Evolutionary conservation across 805 yeast species (phyloP).

Genomic region (Yamadazyma tumulicola): DNA sequence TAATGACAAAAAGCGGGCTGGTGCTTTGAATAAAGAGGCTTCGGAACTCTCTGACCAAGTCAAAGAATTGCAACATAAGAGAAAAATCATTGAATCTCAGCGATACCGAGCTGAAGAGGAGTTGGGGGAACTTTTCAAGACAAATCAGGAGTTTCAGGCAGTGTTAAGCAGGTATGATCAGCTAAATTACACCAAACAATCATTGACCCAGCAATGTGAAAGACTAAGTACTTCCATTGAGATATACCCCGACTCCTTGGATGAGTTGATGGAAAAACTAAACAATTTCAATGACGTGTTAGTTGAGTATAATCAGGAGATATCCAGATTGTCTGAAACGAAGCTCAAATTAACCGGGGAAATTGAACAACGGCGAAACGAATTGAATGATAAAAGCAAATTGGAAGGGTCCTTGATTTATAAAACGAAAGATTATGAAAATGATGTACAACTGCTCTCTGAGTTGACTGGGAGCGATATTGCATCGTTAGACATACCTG

Average conservation of each 20-base stretch:
- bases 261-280: conserved; percentile 25
- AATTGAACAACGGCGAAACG: not conserved
- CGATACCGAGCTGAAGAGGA: conserved; percentile 54
- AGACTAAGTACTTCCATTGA: conserved; percentile 49
- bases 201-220: conserved; percentile 48
- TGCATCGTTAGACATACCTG: conserved; percentile 1
- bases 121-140: conserved; percentile 61
- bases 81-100: conserved; percentile 44
- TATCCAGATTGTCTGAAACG: conserved; percentile 35
- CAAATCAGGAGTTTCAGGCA: conserved; percentile 79
- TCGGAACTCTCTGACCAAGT: conserved; percentile 42
- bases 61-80: conserved; percentile 42
- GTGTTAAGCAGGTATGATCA: conserved; percentile 62
- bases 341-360: conserved; percentile 9
- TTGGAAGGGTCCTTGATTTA: conserved; percentile 56
- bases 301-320: conserved; percentile 26
- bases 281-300: conserved; percentile 24
- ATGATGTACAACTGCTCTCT: conserved; percentile 19
- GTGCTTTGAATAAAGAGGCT: conserved; percentile 48
- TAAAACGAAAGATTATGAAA: conserved; percentile 33
- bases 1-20: conserved; percentile 71
- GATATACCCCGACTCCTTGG: conserved; percentile 39
- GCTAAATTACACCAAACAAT: conserved; percentile 43
- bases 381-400: conserved; percentile 32
- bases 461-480: not conserved